phyloP scores from a whole-genome alignment of 1,284 basidiomycete species.

The Rhodotorula sp. region DNA sequence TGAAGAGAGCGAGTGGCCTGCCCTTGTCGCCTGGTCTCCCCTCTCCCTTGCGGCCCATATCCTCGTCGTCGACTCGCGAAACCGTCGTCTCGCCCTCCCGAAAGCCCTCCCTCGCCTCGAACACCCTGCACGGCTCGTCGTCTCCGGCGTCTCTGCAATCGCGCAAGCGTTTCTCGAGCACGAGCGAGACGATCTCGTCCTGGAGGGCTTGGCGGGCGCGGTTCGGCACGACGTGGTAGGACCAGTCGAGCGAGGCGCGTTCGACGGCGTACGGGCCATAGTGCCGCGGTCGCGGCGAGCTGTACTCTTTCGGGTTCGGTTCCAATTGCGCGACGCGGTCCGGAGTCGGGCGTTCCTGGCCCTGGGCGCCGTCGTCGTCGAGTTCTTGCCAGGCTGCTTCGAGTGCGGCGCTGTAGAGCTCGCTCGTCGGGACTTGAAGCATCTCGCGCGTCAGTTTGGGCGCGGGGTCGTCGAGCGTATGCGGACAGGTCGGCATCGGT shows the following conservation, averaged over 20 bases:
- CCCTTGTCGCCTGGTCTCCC: not conserved
- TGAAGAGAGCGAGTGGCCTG: conserved; percentile 29
- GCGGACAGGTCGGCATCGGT: conserved; percentile 7
- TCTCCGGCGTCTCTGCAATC: conserved; percentile 28
- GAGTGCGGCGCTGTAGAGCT: conserved; percentile 36
- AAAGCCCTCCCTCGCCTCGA: conserved; percentile 12
- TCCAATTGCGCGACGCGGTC: conserved; percentile 15
- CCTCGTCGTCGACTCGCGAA: not conserved
- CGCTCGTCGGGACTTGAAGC: conserved; percentile 37
- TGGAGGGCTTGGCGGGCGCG: conserved; percentile 38
- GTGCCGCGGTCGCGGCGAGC: conserved; percentile 17
- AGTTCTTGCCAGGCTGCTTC: conserved; percentile 9
- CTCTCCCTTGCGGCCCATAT: not conserved
- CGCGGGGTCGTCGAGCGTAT: conserved; percentile 8
- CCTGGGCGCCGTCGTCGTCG: not conserved
- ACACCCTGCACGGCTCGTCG: conserved; percentile 27
- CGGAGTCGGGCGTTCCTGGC: not conserved
- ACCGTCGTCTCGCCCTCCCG: not conserved
- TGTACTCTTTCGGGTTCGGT: conserved; percentile 8
- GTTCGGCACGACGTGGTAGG: conserved; percentile 40
- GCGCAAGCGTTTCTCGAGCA: conserved; percentile 22
- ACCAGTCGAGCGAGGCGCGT: conserved; percentile 39
- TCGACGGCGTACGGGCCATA: conserved; percentile 24
- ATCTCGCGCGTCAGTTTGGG: conserved; percentile 28
- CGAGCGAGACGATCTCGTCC: conserved; percentile 38